phyloP scores from a whole-genome alignment of 2,329 filamentous ascomycete genomes.

The Aschersonia sp. region DNA sequence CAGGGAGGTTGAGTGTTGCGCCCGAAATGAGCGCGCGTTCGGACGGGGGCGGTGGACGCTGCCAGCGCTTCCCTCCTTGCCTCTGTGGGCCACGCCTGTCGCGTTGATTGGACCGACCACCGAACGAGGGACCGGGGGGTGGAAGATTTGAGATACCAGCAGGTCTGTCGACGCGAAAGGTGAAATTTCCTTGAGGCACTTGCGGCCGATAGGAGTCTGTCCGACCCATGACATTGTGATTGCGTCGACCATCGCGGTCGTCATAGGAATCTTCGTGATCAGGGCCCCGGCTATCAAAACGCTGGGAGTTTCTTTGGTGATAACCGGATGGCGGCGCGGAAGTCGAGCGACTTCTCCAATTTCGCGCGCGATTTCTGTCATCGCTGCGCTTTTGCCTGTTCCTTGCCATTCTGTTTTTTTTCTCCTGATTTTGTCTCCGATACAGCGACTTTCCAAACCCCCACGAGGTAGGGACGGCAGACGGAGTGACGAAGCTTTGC shows the following conservation, averaged over 20 bases:
- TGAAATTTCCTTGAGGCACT: conserved; percentile 35
- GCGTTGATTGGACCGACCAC: conserved; percentile 7
- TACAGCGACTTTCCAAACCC: too few relatives aligned
- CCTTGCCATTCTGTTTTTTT: conserved; percentile 1
- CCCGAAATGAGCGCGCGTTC: conserved; percentile 35
- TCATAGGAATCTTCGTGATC: conserved; percentile 8
- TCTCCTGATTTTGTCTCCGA: too few relatives aligned
- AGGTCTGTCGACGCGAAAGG: conserved; percentile 39
- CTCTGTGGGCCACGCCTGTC: conserved; percentile 13
- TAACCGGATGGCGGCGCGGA: conserved; percentile 4
- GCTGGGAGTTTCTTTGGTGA: conserved; percentile 7
- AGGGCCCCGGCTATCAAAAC: conserved; percentile 16
- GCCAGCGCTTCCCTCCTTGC: conserved; percentile 16
- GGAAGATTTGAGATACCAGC: conserved; percentile 26
- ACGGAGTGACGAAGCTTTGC: too few relatives aligned
- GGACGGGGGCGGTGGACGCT: conserved; percentile 24
- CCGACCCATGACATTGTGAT: conserved; percentile 8
- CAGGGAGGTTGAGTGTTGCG: conserved; percentile 23
- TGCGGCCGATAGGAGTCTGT: conserved; percentile 15
- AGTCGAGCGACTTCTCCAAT: conserved; percentile 2
- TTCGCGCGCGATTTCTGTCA: conserved; percentile 3
- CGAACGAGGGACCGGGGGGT: conserved; percentile 4
- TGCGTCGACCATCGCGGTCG: conserved; percentile 9
- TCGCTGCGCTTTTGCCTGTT: conserved; percentile 4
- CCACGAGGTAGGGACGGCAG: too few relatives aligned